Evolutionary conservation across 1,139 yeast genomes (phyloP), one percentile per base, ranked within the genome.

Genomic region (Yamadazyma membranifaciens): DNA sequence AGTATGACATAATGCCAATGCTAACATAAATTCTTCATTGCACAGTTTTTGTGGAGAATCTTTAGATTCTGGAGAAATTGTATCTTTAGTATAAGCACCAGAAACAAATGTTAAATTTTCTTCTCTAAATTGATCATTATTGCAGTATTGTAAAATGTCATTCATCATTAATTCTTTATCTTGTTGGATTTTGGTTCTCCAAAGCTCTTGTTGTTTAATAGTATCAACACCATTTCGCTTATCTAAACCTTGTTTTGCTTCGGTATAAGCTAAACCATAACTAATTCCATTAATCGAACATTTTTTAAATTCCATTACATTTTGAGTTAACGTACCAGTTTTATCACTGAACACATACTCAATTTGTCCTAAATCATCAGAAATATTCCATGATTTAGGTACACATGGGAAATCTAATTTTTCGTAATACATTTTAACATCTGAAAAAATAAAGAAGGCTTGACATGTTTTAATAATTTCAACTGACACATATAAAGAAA

Each of bases 281-380:
- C 87, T 79, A 41, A 81, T 78, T 33, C 98, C 98, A 54, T 81
- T 81, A 45, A 92, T 84, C 2, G 96, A 81, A 60, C 96, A 87
- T 61, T 92, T 92, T 55, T 88, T 88, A 65, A 91, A 91, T 62
- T 91, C 97, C 98, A 92, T 92, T 32, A 91, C 87, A 59, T 92
- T 92, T 61, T 91, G 98, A 2, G 98, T 92, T 52, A 92, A 72
- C 0, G 98, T 92, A 45, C 98, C 98, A 1, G 98, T 92, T 63
- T 92, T 92, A 65, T 92, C 98, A 57, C 96, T 87, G 63, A 92
- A 92, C 36, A 92, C 82, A 58, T 91, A 92, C 62, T 92, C 98
- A 53, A 92, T 86, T 64, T 92, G 98, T 26, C 98, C 98, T 56
- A 92, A 73, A 62, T 92, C 98, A 66, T 92, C 98, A 10, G 97